Conservation (phyloP, 2,329 filamentous ascomycete species). For the Xenoacremonium recifei region DNA sequence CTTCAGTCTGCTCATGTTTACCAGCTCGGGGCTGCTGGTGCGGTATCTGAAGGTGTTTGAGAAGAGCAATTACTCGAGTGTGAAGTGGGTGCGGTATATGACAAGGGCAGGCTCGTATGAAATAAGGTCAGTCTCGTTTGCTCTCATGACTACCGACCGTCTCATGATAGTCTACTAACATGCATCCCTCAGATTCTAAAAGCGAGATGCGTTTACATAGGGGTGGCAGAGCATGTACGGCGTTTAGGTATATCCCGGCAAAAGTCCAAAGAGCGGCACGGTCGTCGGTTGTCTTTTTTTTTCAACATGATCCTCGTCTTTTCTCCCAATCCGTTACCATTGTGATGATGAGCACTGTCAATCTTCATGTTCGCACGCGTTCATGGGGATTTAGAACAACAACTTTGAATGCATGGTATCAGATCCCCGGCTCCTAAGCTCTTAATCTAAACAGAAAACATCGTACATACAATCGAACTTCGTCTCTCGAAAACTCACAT, state of each 20-base stretch:
- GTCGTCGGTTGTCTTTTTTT: slow-evolving; percentile 17
- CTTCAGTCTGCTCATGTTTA: slow-evolving; percentile 97
- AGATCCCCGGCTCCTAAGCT: no score
- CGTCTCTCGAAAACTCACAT: no score
- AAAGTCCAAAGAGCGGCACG: slow-evolving; percentile 26
- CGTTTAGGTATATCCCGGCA: slow-evolving; percentile 31
- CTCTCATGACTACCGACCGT: background rate
- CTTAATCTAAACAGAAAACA: no score
- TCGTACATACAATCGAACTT: no score
- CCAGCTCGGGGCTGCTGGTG: slow-evolving; percentile 86
- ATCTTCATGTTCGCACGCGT: no score
- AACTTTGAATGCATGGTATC: no score
- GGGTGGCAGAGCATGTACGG: slow-evolving; percentile 27
- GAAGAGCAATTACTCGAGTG: slow-evolving; percentile 97
- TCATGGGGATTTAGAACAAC: no score
- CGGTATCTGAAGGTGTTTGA: slow-evolving; percentile 98
- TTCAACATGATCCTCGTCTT: slow-evolving; percentile 22
- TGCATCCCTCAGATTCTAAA: slow-evolving; percentile 33
- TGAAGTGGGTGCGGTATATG: slow-evolving; percentile 99
- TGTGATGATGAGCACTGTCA: no score
- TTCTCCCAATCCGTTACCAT: no score
- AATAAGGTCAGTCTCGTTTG: slow-evolving; percentile 70
- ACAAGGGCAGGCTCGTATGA: slow-evolving; percentile 97
- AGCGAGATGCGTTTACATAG: slow-evolving; percentile 9
- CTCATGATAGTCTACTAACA: background rate